phyloP scores from a whole-genome alignment of 2,329 filamentous ascomycete genomes.

The Monosporascus sp. region DNA sequence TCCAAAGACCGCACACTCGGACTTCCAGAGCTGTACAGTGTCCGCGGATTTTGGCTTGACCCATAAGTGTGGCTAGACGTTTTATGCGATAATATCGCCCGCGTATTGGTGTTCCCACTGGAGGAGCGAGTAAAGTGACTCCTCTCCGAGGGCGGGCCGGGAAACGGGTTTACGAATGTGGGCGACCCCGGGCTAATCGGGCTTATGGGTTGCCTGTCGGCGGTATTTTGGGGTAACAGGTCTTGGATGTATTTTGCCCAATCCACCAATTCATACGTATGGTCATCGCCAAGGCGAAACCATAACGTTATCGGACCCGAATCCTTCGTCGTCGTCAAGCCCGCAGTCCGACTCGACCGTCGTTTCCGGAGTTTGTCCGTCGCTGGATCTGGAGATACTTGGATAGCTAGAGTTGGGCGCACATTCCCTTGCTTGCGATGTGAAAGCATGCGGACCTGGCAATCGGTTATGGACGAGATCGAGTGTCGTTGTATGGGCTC shows the following conservation, averaged over 20 bases:
- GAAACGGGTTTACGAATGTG: constrained; percentile 49
- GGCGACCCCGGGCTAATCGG: constrained; percentile 51
- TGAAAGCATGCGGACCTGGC: constrained; percentile 52
- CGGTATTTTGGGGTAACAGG: constrained; percentile 34
- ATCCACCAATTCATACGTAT: constrained; percentile 48
- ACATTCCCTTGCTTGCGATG: constrained; percentile 58
- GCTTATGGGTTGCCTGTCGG: constrained; percentile 39
- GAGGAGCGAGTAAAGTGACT: constrained; percentile 39
- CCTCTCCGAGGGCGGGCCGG: constrained; percentile 32
- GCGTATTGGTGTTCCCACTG: constrained; percentile 36
- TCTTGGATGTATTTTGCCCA: constrained; percentile 52
- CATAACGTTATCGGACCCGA: constrained; percentile 44
- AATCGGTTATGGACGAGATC: constrained; percentile 48
- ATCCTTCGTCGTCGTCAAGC: constrained; percentile 49
- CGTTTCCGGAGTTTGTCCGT: constrained; percentile 59
- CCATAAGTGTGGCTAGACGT: constrained; percentile 44
- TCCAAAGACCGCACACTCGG: constrained; percentile 57
- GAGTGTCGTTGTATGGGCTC: constrained; percentile 52
- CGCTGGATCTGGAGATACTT: constrained; percentile 43
- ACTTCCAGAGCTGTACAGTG: constrained; percentile 51
- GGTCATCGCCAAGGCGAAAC: constrained; percentile 54
- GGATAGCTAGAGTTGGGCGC: constrained; percentile 55
- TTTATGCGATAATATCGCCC: constrained; percentile 40
- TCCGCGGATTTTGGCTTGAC: constrained; percentile 41
- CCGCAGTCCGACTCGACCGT: constrained; percentile 58